Conservation (phyloP, 1,284 basidiomycete species). For the Ustilago vetiveriae region DNA sequence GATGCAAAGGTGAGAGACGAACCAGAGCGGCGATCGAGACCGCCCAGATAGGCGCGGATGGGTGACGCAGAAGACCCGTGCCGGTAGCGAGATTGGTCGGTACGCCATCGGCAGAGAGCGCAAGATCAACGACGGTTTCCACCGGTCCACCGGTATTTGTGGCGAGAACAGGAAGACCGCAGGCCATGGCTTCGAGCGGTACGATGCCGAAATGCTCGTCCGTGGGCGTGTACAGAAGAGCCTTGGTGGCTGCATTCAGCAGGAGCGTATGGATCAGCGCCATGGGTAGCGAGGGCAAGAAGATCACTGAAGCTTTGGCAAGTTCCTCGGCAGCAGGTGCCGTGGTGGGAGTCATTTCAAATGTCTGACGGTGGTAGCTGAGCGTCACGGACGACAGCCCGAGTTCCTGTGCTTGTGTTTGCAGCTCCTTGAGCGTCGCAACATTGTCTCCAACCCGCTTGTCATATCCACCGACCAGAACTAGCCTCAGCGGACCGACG, state of each 20-base stretch:
- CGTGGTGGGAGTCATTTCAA: slow-evolving; percentile 63
- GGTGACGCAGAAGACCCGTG: slow-evolving; percentile 50
- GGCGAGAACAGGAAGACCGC: slow-evolving; percentile 87
- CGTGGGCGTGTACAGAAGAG: slow-evolving; percentile 87
- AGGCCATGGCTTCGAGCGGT: slow-evolving; percentile 93
- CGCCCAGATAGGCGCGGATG: slow-evolving; percentile 46
- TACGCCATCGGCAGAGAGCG: slow-evolving; percentile 36
- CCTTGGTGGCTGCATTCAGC: slow-evolving; percentile 34
- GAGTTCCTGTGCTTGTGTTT: slow-evolving; percentile 44
- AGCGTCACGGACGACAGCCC: slow-evolving; percentile 69
- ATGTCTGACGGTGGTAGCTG: slow-evolving; percentile 49
- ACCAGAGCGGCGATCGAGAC: slow-evolving; percentile 40
- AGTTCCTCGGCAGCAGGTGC: slow-evolving; percentile 34
- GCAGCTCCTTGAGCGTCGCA: slow-evolving; percentile 69
- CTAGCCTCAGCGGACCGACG: slow-evolving; percentile 37
- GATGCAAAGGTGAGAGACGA: slow-evolving; percentile 11
- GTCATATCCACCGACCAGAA: slow-evolving; percentile 77
- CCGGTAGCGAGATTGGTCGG: slow-evolving; percentile 33
- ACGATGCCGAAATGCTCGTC: slow-evolving; percentile 99
- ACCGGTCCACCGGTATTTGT: slow-evolving; percentile 89
- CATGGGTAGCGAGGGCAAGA: slow-evolving; percentile 60
- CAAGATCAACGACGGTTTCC: slow-evolving; percentile 80
- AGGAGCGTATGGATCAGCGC: slow-evolving; percentile 58
- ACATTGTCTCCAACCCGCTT: slow-evolving; percentile 77
- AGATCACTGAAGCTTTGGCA: slow-evolving; percentile 38